Evolutionary conservation across 805 yeast genomes (phyloP), one percentile per base, ranked within the genome.

Genomic region (Hanseniaspora mollemarum): DNA sequence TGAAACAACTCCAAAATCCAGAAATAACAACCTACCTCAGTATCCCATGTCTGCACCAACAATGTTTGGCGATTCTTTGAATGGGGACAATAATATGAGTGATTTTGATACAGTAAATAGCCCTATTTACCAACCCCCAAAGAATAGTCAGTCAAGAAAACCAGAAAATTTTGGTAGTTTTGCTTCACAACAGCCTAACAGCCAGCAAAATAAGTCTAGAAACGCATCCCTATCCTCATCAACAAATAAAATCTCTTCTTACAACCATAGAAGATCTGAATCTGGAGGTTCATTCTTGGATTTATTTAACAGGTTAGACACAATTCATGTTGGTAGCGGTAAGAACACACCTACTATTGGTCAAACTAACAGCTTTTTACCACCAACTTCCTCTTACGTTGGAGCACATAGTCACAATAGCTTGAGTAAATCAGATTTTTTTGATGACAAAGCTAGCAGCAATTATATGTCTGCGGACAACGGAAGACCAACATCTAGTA

Each of bases 401-500:
- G 32, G 32, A n/a, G n/a, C 15, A 3, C 45, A 45, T 13, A 56
- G 55, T 21, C 55, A 59, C 53, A 19, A 16, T 35, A 35, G 19
- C 5, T 19, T n/a, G n/a, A 25, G 32, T 26, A 39, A 12, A 25
- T 6, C 21, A 4, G 32, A 22, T 5, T 39, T 32, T 16, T 5
- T 24, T 12, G 43, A 24, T 25, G 43, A 39, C 26, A 39, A 15
- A 25, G 31, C 33, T 3, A 39, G 43, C 13, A 39, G 43, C 21
- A 26, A n/a, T 39, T 39, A 39, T 25, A 16, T 24, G 16, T 12
- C 29, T n/a, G 7, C 26, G 9, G 36, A 32, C 53, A 55, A 33
- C 42, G 73, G 41, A 58, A 66, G 77, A 52, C 77, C 77, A 2
- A 65, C 76, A 1, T 74, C 78, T 1, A 72, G 77, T 1, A 63